A percentile compares a stretch with the other conserved stretches of the same genome.
These are phyloP conservation scores for Filobasidium wieringae DNA, from an alignment of 768 basidiomycete species.

Conservation along the genomic window DNA sequence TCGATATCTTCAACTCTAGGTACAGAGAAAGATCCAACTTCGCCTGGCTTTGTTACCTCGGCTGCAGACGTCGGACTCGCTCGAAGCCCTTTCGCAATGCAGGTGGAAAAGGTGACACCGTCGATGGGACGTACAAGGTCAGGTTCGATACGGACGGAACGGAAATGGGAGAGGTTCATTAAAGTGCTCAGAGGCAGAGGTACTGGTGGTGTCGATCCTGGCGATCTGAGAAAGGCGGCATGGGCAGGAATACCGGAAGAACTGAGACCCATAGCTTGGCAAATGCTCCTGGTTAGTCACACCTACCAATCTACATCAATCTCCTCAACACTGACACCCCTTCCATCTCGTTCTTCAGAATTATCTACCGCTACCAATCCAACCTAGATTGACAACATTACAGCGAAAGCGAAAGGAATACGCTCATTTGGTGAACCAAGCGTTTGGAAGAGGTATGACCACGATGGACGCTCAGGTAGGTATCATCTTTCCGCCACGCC, in stretches of 20 bases:
- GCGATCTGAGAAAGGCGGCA: conserved; percentile 74
- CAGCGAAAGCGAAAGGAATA: conserved; percentile 86
- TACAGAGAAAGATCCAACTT: conserved; percentile 32
- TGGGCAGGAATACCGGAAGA: conserved; percentile 89
- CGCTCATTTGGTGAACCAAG: conserved; percentile 69
- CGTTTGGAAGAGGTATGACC: conserved; percentile 74
- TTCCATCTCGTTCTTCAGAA: conserved; percentile 49
- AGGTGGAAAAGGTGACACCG: too few species aligned
- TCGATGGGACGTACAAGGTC: conserved; percentile 20
- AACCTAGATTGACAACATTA: conserved; percentile 63
- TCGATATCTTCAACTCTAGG: conserved; percentile 19
- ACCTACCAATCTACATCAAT: neutral
- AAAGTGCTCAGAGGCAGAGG: conserved; percentile 26
- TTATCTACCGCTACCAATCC: conserved; percentile 74
- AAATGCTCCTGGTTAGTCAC: conserved; percentile 65
- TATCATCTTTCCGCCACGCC: neutral
- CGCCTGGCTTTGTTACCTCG: conserved; percentile 52
- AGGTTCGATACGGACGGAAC: conserved; percentile 28
- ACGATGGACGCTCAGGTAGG: conserved; percentile 63
- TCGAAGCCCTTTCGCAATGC: too few species aligned
- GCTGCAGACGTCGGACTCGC: too few species aligned
- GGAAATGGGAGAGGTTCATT: conserved; percentile 32
- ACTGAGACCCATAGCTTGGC: conserved; percentile 85
- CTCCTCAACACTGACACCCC: neutral
- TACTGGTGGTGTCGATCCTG: conserved; percentile 54